Evolutionary conservation across 441 rosid species (phyloP).

Genomic region (Kokia cookei): DNA sequence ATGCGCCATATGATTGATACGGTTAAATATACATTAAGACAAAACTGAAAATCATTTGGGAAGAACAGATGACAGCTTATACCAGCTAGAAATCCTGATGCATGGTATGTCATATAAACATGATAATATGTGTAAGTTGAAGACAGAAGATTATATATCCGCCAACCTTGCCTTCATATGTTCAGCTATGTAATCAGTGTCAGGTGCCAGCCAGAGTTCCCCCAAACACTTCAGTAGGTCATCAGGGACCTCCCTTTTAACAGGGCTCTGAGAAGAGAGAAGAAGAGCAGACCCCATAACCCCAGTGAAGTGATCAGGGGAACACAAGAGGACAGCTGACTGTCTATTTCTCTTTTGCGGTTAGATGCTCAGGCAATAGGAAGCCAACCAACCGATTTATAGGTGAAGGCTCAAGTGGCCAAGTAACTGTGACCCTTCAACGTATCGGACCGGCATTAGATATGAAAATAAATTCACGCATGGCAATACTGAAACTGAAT

Average conservation of each 20-base stretch:
- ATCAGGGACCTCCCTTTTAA: not conserved
- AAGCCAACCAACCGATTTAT: constrained; percentile 8
- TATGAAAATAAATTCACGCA: not conserved
- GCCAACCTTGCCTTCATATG: not conserved
- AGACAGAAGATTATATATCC: too few species aligned
- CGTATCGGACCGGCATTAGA: not conserved
- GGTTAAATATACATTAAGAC: not conserved
- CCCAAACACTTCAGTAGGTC: constrained; percentile 51
- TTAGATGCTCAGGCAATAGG: not conserved
- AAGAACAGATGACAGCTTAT: not conserved
- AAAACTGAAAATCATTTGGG: not conserved
- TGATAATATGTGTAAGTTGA: not conserved
- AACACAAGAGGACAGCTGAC: constrained; percentile 37
- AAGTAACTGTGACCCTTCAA: not conserved
- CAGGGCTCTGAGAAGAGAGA: not conserved
- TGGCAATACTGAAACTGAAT: not conserved
- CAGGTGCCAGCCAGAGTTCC: constrained; percentile 40
- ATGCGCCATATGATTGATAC: too few species aligned
- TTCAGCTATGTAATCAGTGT: constrained; percentile 3
- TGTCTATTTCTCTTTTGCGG: not conserved
- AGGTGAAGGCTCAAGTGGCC: not conserved
- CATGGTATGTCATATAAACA: not conserved
- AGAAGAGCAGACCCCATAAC: constrained; percentile 6
- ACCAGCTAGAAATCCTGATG: not conserved
- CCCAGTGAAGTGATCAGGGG: constrained; percentile 43